phyloP scores from a whole-genome alignment of 441 rosid genomes.

The Erodium texanum region DNA sequence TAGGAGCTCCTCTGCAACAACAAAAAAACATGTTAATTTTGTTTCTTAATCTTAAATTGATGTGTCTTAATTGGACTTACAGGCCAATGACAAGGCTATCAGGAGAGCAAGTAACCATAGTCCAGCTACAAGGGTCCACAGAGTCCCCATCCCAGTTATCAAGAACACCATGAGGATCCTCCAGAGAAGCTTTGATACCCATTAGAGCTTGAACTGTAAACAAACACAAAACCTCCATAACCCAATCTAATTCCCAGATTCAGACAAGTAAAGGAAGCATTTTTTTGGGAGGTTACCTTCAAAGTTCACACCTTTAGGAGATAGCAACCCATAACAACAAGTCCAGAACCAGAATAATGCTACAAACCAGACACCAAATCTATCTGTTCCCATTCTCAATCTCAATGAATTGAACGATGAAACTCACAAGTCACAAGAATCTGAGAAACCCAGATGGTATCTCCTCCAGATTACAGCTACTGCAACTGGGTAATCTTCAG shows the following conservation, averaged over 20 bases:
- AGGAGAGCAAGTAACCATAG: constrained; percentile 90
- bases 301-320: constrained; percentile 90
- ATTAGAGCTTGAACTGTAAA: constrained; percentile 81
- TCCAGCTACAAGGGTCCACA: constrained; percentile 99
- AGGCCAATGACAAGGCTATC: constrained; percentile 86
- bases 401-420: constrained; percentile 25
- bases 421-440: constrained; percentile 27
- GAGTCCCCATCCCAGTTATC: constrained; percentile 95
- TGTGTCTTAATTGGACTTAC: constrained; percentile 35
- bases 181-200: constrained; percentile 62
- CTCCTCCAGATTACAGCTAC: not conserved
- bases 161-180: constrained; percentile 89
- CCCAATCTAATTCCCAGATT: constrained; percentile 10
- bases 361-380: constrained; percentile 24
- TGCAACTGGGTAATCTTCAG: constrained; percentile 8
- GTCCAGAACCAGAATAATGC: constrained; percentile 42
- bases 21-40: not conserved
- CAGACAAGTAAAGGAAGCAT: not conserved
- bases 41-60: not conserved
- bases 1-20: constrained; percentile 71
- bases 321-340: constrained; percentile 56
- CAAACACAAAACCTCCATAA: constrained; percentile 13
- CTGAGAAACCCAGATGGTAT: constrained; percentile 23
- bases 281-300: constrained; percentile 53
- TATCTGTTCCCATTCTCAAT: constrained; percentile 32